Base-by-base conservation (phyloP, 1,284 basidiomycete species). In the Heliocybe sulcata region DNA sequence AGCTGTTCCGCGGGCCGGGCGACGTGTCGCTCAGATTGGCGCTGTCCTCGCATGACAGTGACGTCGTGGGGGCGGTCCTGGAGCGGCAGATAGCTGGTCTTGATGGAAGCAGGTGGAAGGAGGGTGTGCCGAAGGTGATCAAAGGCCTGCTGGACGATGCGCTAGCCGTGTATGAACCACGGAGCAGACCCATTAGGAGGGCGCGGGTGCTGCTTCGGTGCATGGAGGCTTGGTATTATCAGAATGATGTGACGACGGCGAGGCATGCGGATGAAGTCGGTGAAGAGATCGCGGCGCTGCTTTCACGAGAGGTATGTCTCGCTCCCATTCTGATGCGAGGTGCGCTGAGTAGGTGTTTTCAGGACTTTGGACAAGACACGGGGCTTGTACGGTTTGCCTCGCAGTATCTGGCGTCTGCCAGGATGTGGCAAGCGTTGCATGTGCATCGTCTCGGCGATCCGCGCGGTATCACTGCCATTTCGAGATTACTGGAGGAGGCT, bases 361-460 rank as follows among this genome's bases (percentile, higher is more conserved):
- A 82, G 80, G 61, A 67, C n/a, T 55, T 73, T 1, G 73, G 69
- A 0, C 61, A 69, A 16, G 81, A 83, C 60, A 52, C 52, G 0
- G 62, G 59, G 0, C 65, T 83, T 4, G 63, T 65, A 2, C 63
- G 58, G 4, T 77, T 76, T 55, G 63, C 70, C 33, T 59, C 66
- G 1, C 80, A 84, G 61, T 80, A 83, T 57, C 72, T 68, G 29
- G 73, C 79, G 1, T 67, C 74, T 1, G 68, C 73, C 1, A 76
- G 84, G 59, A 70, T 89, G n/a, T 88, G 85, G 85, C 65, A 79
- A 38, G 80, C 81, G 0, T 66, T 90, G 12, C 82, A 86, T 60
- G 76, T 77, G 1, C 87, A 90, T 65, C 76, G 79, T 19, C 71
- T 67, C 11, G 71, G 65, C 2, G 74, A 77, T 57, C 53, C 64